Evolutionary conservation across 1,139 yeast species (phyloP).

Genomic region (Pneumocystis murina): DNA sequence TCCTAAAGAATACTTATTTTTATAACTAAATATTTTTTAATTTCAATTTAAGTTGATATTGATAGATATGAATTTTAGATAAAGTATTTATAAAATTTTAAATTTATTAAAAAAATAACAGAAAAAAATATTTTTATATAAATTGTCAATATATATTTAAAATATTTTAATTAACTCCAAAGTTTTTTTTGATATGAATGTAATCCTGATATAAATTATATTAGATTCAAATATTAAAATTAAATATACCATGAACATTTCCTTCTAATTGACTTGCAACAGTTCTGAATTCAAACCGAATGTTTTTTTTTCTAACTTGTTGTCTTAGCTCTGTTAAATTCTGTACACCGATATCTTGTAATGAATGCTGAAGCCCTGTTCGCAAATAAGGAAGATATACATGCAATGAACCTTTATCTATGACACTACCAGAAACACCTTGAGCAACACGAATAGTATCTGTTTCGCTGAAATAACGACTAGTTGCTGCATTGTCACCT

Average conservation of each 20-base stretch:
- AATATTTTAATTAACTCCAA: not conserved
- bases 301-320: slow-evolving; percentile 49
- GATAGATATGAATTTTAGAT: not conserved
- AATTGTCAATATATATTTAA: not conserved
- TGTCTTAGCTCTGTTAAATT: slow-evolving; percentile 52
- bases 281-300: slow-evolving; percentile 94
- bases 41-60: not conserved
- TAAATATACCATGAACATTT: slow-evolving; percentile 92
- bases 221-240: slow-evolving; percentile 92
- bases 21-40: not conserved
- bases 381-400: slow-evolving; percentile 87
- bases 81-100: not conserved
- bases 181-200: not conserved
- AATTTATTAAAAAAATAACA: not conserved
- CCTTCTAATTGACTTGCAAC: slow-evolving; percentile 98
- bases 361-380: slow-evolving; percentile 95
- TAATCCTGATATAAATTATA: not conserved
- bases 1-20: not conserved
- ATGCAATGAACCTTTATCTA: slow-evolving; percentile 88
- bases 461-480: slow-evolving; percentile 92
- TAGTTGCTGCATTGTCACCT: slow-evolving; percentile 84
- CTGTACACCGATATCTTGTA: slow-evolving; percentile 88
- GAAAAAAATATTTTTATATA: not conserved
- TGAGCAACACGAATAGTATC: slow-evolving; percentile 96
- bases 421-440: slow-evolving; percentile 95